Conservation (phyloP, 1,284 basidiomycete species). For the Leucoagaricus sp. region DNA sequence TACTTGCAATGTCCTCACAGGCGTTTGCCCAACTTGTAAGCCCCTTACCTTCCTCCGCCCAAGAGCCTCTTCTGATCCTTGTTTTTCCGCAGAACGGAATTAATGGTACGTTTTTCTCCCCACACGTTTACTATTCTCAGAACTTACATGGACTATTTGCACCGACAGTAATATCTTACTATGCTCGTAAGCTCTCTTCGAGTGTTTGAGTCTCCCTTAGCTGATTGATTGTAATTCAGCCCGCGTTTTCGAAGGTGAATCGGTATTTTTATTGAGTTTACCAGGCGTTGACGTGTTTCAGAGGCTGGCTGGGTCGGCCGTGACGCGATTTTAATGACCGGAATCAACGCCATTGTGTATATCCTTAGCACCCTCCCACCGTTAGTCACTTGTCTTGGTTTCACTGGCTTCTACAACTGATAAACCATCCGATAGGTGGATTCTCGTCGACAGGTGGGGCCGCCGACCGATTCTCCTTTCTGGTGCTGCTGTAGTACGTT, state of each 20-base stretch:
- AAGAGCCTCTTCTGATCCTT: conserved; percentile 7
- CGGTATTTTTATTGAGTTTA: not conserved
- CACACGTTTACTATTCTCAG: not conserved
- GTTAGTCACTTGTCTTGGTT: conserved; percentile 39
- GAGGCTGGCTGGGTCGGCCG: conserved; percentile 94
- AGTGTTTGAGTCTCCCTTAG: conserved; percentile 3
- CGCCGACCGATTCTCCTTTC: conserved; percentile 84
- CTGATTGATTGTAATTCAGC: conserved; percentile 36
- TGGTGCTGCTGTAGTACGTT: conserved; percentile 76
- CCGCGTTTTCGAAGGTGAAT: conserved; percentile 78
- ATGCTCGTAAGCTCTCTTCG: conserved; percentile 68
- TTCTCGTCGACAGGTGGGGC: conserved; percentile 91
- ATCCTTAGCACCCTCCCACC: conserved; percentile 78
- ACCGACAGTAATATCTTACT: conserved; percentile 82
- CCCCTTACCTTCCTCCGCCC: conserved; percentile 19
- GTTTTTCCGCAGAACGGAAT: conserved; percentile 70
- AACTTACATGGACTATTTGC: not conserved
- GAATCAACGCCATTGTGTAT: conserved; percentile 88
- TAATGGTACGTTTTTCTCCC: conserved; percentile 57
- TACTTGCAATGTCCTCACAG: conserved; percentile 94
- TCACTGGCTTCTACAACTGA: too few relatives aligned
- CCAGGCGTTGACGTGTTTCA: conserved; percentile 30
- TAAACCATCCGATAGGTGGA: conserved; percentile 63
- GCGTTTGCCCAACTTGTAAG: conserved; percentile 89
- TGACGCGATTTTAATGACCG: conserved; percentile 96